Percentiles rank a stretch among this genome's conserved stretches.
These are phyloP conservation scores for Suhomyces taliae DNA, from an alignment of 1,139 yeast species.

Conservation along the genomic window DNA sequence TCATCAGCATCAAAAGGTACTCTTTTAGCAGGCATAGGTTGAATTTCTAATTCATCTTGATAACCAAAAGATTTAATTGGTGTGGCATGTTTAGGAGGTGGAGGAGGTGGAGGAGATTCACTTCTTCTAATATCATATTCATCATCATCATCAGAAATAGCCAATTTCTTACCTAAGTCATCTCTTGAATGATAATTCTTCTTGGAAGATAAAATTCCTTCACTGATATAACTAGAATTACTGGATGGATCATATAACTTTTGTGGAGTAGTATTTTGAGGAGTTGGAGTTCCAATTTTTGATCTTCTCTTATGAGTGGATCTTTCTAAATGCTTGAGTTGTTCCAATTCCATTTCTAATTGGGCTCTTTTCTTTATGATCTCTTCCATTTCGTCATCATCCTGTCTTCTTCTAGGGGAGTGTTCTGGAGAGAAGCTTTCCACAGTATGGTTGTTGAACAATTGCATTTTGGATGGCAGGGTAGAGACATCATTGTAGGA, in stretches of 20 bases:
- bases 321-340: conserved; percentile 38
- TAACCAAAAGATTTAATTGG: conserved; percentile 13
- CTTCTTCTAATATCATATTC: conserved; percentile 7
- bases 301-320: conserved; percentile 20
- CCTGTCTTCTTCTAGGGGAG: conserved; percentile 20
- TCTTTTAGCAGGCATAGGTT: conserved; percentile 10
- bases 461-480: conserved; percentile 4
- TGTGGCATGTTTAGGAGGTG: conserved; percentile 44
- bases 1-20: conserved; percentile 45
- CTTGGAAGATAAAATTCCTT: conserved; percentile 36
- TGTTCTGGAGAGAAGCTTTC: conserved; percentile 30
- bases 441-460: conserved; percentile 26
- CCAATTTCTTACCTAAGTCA: conserved; percentile 39
- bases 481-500: conserved; percentile 18
- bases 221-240: conserved; percentile 38
- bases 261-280: conserved; percentile 1
- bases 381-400: conserved; percentile 26
- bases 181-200: conserved; percentile 34
- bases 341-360: conserved; percentile 41
- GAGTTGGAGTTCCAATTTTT: conserved; percentile 4
- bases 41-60: conserved; percentile 12
- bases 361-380: conserved; percentile 37
- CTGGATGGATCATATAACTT: conserved; percentile 15
- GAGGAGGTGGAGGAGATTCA: conserved; percentile 46
- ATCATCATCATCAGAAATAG: conserved; percentile 27